A percentile compares a stretch with the other conserved stretches of the same genome.
Evolutionary conservation across 73 alveolate genomes (phyloP).

Genomic region (Paramecium tetraurelia): DNA sequence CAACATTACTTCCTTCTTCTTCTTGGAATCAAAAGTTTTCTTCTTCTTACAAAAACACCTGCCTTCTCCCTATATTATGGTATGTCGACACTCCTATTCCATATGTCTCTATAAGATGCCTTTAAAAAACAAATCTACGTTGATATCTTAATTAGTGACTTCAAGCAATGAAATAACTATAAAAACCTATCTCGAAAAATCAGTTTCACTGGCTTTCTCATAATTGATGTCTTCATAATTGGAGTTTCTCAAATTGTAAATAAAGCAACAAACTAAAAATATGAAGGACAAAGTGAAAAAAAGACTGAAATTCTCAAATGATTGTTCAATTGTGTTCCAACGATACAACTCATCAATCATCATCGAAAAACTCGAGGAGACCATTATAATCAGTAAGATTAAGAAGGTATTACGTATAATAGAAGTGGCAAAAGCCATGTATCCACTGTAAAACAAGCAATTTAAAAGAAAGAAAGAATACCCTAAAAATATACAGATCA

Average conservation of each 20-base stretch:
- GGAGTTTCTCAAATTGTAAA: neutral
- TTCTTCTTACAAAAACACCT: slow-evolving; percentile 54
- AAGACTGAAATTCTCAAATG: neutral
- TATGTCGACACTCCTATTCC: neutral
- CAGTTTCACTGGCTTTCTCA: neutral
- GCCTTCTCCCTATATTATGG: neutral
- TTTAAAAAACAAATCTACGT: neutral
- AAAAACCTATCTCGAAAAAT: neutral
- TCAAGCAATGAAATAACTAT: neutral
- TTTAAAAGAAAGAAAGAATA: neutral
- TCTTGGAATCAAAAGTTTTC: slow-evolving; percentile 42
- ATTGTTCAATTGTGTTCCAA: neutral
- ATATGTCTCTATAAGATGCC: slow-evolving; percentile 24
- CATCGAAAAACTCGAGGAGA: neutral
- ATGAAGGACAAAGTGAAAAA: neutral
- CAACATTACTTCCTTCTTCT: slow-evolving; percentile 30
- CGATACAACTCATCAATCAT: slow-evolving; percentile 1
- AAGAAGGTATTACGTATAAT: neutral
- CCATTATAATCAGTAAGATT: neutral
- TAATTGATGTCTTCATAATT: neutral
- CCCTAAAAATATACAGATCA: neutral
- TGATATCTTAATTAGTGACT: neutral
- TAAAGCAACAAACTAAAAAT: neutral
- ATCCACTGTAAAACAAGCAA: neutral
- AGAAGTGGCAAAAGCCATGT: neutral